Evolutionary conservation across 2,329 filamentous ascomycete genomes (phyloP), one percentile per base, ranked within the genome.

Genomic region (Clonostachys sp.): DNA sequence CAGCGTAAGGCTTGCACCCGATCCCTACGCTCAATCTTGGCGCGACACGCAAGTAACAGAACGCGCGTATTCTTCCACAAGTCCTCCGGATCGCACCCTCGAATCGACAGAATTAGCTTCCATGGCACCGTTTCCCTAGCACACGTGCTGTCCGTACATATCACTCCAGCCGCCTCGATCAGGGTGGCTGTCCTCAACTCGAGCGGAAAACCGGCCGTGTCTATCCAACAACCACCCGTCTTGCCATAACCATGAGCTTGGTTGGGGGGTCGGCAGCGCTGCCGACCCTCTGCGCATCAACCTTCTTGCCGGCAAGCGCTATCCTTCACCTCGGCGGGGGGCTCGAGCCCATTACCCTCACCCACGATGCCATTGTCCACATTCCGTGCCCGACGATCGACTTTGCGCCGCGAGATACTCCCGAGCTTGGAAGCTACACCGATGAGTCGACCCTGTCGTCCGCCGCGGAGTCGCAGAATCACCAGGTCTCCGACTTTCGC

Each of bases 401-500:
- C 24, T 30, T 30, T 30, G 46, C 55, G 20, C 45, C 57, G n/a
- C 53, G 54, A 35, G 53, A 56, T 45, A 34, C 24, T 58, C 62
- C 38, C 68, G 67, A 42, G 61, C 63, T 45, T 68, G 61, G 70
- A 49, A 30, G 24, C 24, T 9, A 30, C 9, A 30, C 24, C 24
- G 24, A 30, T 10, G 64, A 68, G 48, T 62, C 58, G 38, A 61
- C 60, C 35, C 57, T 64, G 46, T 60, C 59, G 38, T 54, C 56
- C 38, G 57, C 58, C 44, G 58, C 62, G 17, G 43, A 44, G 35
- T 47, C 57, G 24, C 56, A 63, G n/a, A 61, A 64, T 43, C 63
- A 65, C 24, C 62, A 68, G 36, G 67, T 84, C 52, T 80, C 84
- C 50, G 83, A 91, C 64, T 81, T 89, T 47, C 78, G 81, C 53